Evolutionary conservation across 2,329 filamentous ascomycete species (phyloP).

Genomic region (Penicillium frequentans): DNA sequence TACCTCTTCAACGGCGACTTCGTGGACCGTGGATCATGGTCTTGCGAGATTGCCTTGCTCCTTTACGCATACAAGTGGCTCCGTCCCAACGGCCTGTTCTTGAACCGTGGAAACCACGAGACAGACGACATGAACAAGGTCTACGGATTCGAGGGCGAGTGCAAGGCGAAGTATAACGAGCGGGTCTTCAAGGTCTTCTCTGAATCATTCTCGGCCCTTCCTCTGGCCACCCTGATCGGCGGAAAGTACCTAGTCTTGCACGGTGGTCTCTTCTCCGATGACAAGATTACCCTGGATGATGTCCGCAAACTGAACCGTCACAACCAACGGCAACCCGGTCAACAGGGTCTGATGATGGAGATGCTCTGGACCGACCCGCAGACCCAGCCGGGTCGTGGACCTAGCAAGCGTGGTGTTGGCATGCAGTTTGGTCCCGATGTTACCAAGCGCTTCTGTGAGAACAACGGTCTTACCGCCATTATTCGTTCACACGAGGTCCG

Average conservation of each 20-base stretch:
- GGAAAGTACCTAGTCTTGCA: constrained; percentile 90
- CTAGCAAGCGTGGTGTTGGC: constrained; percentile 94
- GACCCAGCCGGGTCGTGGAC: constrained; percentile 77
- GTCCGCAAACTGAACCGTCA: constrained; percentile 91
- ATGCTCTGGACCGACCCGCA: constrained; percentile 99
- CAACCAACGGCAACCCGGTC: constrained; percentile 87
- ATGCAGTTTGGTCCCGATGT: constrained; percentile 96
- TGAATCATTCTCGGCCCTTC: constrained; percentile 92
- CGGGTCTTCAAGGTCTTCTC: constrained; percentile 96
- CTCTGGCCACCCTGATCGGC: constrained; percentile 87
- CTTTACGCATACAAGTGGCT: constrained; percentile 98
- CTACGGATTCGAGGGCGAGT: constrained; percentile 98
- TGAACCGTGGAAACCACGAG: constrained; percentile 98
- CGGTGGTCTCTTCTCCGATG: constrained; percentile 91
- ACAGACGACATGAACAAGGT: constrained; percentile 99
- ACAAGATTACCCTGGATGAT: constrained; percentile 87
- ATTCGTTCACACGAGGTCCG: constrained; percentile 97
- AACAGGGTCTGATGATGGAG: constrained; percentile 98
- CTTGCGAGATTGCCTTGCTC: constrained; percentile 89
- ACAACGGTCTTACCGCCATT: constrained; percentile 89
- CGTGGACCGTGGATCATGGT: constrained; percentile 97
- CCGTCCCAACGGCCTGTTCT: constrained; percentile 81
- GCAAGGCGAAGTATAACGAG: constrained; percentile 97
- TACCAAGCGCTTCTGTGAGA: constrained; percentile 94
- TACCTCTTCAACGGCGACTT: constrained; percentile 99